Conservation (phyloP, 139 green algal genomes). For the Coelastrella sp. region DNA sequence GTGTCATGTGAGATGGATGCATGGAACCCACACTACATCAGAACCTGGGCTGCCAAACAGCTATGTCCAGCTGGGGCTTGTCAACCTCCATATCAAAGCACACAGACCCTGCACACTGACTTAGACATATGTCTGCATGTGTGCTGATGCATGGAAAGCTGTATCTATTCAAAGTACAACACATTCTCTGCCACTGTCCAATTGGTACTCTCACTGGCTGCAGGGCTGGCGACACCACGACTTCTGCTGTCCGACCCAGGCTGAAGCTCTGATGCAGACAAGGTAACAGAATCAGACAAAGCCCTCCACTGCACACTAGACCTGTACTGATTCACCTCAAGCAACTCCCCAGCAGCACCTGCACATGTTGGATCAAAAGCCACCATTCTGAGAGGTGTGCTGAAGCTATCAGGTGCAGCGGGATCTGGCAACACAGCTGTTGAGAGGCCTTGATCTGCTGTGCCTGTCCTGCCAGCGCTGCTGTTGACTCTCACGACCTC, state of each 20-base stretch:
- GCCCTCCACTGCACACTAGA: conserved; percentile 31
- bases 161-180: conserved; percentile 29
- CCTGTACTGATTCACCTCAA: not conserved
- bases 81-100: not conserved
- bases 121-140: not conserved
- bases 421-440: not conserved
- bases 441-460: not conserved
- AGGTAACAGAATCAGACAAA: not conserved
- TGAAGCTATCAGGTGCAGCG: not conserved
- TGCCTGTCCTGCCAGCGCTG: not conserved
- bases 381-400: not conserved
- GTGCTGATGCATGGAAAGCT: not conserved
- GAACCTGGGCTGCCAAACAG: no score
- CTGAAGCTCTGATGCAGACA: not conserved
- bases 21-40: no score
- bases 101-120: not conserved
- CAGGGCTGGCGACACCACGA: not conserved
- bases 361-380: not conserved
- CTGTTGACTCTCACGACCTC: not conserved
- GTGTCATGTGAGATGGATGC: no score
- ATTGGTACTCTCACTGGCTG: not conserved
- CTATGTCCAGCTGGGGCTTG: no score
- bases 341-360: not conserved
- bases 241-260: not conserved
- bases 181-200: conserved; percentile 39